Conservation (phyloP, 208 protist genomes). For the Trypanosoma melophagium region DNA sequence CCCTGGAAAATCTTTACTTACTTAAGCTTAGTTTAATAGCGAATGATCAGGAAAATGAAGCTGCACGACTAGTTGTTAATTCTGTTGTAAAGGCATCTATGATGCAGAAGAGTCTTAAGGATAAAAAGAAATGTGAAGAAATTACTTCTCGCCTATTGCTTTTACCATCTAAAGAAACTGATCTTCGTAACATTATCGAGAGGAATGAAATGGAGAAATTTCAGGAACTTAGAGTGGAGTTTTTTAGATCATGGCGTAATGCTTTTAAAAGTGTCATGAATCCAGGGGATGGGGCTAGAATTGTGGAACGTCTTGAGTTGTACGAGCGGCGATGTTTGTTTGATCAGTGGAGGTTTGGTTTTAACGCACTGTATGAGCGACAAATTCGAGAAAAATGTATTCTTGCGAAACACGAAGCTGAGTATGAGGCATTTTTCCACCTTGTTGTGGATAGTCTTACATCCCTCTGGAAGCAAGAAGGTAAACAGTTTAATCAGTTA, state of each 20-base stretch:
- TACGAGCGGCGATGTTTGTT: slow-evolving; percentile 55
- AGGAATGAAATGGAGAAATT: slow-evolving; percentile 41
- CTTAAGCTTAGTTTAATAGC: slow-evolving; percentile 31
- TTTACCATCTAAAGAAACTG: slow-evolving; percentile 35
- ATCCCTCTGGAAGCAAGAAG: slow-evolving; percentile 45
- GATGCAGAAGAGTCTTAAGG: slow-evolving; percentile 12
- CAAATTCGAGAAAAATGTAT: slow-evolving; percentile 12
- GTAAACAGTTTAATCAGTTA: slow-evolving; percentile 28
- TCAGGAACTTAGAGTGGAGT: slow-evolving; percentile 33
- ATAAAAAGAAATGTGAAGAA: slow-evolving; percentile 13
- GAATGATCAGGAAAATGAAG: slow-evolving; percentile 29
- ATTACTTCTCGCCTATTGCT: slow-evolving; percentile 19
- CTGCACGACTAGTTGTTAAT: slow-evolving; percentile 26
- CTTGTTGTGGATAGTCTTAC: slow-evolving; percentile 34
- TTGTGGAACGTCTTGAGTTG: slow-evolving; percentile 56
- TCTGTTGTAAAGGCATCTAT: slow-evolving; percentile 24
- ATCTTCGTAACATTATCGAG: slow-evolving; percentile 47
- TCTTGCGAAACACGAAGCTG: slow-evolving; percentile 10
- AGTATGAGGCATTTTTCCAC: slow-evolving; percentile 35
- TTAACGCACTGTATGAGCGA: slow-evolving; percentile 31
- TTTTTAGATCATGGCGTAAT: slow-evolving; percentile 52
- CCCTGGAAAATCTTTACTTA: slow-evolving; percentile 23
- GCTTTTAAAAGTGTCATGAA: slow-evolving; percentile 42
- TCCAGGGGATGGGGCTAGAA: slow-evolving; percentile 27
- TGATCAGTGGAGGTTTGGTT: slow-evolving; percentile 50